Conservation (phyloP, 2,329 filamentous ascomycete genomes). For the Aphanocladium album region DNA sequence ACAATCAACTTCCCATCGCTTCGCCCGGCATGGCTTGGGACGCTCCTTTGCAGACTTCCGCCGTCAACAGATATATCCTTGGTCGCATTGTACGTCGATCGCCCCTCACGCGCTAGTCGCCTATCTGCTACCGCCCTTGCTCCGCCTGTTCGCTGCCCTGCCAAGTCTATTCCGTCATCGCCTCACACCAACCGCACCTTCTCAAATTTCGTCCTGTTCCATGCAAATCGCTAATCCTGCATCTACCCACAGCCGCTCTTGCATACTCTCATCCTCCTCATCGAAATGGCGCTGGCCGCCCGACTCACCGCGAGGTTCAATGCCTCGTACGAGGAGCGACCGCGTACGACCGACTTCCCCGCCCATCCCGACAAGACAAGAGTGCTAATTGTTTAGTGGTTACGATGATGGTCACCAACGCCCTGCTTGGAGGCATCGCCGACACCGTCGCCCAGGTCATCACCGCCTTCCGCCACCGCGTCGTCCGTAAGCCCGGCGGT, state of each 20-base stretch:
- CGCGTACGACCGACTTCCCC: slow-evolving; percentile 49
- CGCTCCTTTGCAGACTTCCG: background rate
- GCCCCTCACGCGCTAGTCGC: background rate
- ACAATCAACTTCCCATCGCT: background rate
- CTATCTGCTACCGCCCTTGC: slow-evolving; percentile 5
- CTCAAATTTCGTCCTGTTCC: background rate
- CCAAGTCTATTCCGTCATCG: background rate
- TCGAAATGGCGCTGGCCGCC: slow-evolving; percentile 83
- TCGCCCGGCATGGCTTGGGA: slow-evolving; percentile 8
- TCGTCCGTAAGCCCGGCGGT: slow-evolving; percentile 57
- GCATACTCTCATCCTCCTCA: slow-evolving; percentile 75
- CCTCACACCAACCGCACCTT: too few relatives aligned
- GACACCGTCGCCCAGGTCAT: slow-evolving; percentile 94
- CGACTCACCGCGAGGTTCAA: slow-evolving; percentile 85
- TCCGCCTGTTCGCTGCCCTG: slow-evolving; percentile 4
- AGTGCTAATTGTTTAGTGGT: slow-evolving; percentile 54
- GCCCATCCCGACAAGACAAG: background rate
- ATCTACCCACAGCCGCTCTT: slow-evolving; percentile 66
- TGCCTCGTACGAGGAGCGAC: slow-evolving; percentile 85
- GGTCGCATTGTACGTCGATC: slow-evolving; percentile 62
- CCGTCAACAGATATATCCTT: slow-evolving; percentile 60
- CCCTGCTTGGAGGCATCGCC: slow-evolving; percentile 88
- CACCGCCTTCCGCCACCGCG: slow-evolving; percentile 70
- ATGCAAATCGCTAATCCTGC: slow-evolving; percentile 14
- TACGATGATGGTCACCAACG: slow-evolving; percentile 99